Evolutionary conservation across 306 rosid genomes (phyloP).

Genomic region (Ormosia semicastrata): DNA sequence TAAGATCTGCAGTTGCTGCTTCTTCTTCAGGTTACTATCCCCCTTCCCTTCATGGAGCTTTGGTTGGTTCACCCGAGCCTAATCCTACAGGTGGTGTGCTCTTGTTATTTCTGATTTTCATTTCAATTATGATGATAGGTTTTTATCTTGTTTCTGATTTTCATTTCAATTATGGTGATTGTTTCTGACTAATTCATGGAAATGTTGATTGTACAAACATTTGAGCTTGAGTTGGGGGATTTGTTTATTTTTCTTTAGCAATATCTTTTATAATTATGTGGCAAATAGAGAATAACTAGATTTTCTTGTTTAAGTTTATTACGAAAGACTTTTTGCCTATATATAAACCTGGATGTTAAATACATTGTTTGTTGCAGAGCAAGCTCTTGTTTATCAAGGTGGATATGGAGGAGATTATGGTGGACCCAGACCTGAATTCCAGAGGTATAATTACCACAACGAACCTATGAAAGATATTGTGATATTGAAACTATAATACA

Average conservation of each 20-base stretch:
- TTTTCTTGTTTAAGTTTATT: slow-evolving; percentile 10
- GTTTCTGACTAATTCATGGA: background rate
- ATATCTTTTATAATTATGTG: background rate
- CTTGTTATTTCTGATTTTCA: background rate
- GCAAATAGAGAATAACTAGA: background rate
- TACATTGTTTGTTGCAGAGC: slow-evolving; percentile 50
- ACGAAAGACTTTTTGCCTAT: background rate
- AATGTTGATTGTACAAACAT: background rate
- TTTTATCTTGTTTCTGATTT: background rate
- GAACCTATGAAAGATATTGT: background rate
- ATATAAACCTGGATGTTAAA: slow-evolving; percentile 3
- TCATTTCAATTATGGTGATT: slow-evolving; percentile 28
- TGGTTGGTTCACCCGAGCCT: slow-evolving; percentile 68
- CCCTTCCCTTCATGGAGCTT: slow-evolving; percentile 75
- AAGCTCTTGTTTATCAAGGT: slow-evolving; percentile 63
- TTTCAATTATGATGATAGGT: slow-evolving; percentile 32
- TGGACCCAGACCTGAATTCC: slow-evolving; percentile 43
- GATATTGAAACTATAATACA: background rate
- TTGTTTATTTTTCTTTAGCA: background rate
- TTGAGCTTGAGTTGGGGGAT: background rate
- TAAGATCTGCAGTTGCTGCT: slow-evolving; percentile 73
- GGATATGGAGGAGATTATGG: slow-evolving; percentile 61
- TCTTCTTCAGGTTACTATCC: slow-evolving; percentile 68
- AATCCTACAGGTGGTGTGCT: slow-evolving; percentile 51
- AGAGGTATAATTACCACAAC: slow-evolving; percentile 45